Percentiles rank a stretch among this genome's conserved stretches.
phyloP scores from a whole-genome alignment of 108 stramenopile genomes.

The Aurantiochytrium sp. region DNA sequence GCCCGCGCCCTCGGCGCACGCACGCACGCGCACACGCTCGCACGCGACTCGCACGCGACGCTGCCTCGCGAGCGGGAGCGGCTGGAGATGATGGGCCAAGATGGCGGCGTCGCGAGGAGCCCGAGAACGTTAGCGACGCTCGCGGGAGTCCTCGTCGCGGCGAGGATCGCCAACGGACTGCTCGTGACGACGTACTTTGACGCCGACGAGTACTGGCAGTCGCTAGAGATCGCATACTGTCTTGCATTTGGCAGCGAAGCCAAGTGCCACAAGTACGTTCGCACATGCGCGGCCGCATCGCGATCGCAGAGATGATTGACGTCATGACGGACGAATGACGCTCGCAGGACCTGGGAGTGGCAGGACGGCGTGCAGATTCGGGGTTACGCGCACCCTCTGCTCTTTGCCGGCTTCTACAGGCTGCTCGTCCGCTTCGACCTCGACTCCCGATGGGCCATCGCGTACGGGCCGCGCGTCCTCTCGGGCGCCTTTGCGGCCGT shows the following conservation, averaged over 20 bases:
- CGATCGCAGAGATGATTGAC: too few species aligned
- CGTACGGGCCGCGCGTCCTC: background rate
- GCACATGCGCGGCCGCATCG: background rate
- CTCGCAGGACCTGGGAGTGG: background rate
- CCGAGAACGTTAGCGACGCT: too few species aligned
- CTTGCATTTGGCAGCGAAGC: background rate
- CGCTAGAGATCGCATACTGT: slow-evolving; percentile 8
- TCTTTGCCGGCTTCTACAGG: background rate
- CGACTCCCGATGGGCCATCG: background rate
- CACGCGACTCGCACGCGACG: too few species aligned
- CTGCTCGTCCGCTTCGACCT: background rate
- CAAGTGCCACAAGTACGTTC: background rate
- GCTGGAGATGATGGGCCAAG: too few species aligned
- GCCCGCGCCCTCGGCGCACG: too few species aligned
- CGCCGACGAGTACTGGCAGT: slow-evolving; percentile 17
- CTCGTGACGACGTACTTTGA: background rate
- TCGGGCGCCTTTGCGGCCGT: background rate
- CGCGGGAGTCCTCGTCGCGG: too few species aligned
- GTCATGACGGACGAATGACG: background rate
- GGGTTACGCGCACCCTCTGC: background rate
- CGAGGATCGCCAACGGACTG: background rate
- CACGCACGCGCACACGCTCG: too few species aligned
- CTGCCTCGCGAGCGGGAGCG: too few species aligned
- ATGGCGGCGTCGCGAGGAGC: too few species aligned
- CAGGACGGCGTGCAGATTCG: background rate